phyloP scores from a whole-genome alignment of 75 land plant species.

The Cupressus sempervirens region DNA sequence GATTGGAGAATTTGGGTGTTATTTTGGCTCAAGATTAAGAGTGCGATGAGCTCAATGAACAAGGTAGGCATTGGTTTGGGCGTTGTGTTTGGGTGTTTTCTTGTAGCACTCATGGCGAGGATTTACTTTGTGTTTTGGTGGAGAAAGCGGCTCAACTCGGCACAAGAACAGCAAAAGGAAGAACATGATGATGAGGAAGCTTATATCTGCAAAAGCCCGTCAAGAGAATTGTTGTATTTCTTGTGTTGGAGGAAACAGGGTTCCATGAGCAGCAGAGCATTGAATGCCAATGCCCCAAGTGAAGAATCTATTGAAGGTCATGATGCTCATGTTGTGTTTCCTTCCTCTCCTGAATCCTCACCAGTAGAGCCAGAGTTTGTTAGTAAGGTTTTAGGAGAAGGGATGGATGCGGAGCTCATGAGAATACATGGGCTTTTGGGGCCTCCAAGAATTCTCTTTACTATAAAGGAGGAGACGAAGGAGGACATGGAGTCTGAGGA shows the following conservation, averaged over 20 bases:
- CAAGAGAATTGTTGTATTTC: background rate
- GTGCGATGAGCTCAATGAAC: conserved; percentile 10
- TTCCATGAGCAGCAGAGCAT: background rate
- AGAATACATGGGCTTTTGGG: conserved; percentile 11
- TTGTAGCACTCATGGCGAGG: background rate
- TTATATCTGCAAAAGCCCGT: background rate
- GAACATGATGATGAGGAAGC: background rate
- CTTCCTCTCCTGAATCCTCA: background rate
- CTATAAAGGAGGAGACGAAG: conserved; percentile 31
- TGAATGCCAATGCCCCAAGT: background rate
- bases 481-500: conserved; percentile 28
- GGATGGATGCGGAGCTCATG: background rate
- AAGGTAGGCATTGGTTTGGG: conserved; percentile 6
- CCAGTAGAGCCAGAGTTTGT: background rate
- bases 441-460: conserved; percentile 29
- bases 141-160: conserved; percentile 5
- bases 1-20: background rate
- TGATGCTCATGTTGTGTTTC: background rate
- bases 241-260: conserved; percentile 11
- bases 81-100: conserved; percentile 10
- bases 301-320: no score
- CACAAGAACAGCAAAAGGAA: background rate
- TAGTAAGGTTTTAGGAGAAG: background rate
- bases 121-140: conserved; percentile 14
- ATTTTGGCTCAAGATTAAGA: no score